Evolutionary conservation across 768 basidiomycete species (phyloP), one percentile per base, ranked within the genome.

Genomic region (Boletus sp.): DNA sequence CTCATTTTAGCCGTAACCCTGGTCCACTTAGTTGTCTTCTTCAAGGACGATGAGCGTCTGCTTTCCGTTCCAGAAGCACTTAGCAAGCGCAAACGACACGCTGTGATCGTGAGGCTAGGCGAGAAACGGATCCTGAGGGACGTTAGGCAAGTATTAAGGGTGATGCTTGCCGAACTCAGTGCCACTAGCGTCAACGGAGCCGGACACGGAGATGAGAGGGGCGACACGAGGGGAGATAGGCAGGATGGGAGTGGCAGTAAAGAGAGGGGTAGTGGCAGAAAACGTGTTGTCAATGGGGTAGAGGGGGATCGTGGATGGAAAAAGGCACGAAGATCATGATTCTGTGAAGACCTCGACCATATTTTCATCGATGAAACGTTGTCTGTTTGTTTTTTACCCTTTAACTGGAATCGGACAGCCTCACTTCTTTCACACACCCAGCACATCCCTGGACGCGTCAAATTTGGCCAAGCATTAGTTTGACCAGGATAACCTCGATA

Each of bases 21-120:
- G 19, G 30, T 53, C n/a, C 30, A 21, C 25, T 60, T 27, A 46
- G 23, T 25, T 42, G 7, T 23, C n/a, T 34, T 35, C 19, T 2
- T 44, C 66, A 84, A 84, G 74, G 82, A 84, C 40, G 84, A 88
- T 49, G 75, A 77, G 52, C 51, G 55, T 11, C 69, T 84, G 5
- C 69, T 78, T 19, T 57, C 55, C 14, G 45, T 52, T 15, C 23
- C 38, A 8, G 52, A 53, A 8, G 53, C 51, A n/a, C 64, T 81
- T 2, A 51, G 76, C 5, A 53, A 73, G 49, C 82, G 83, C 59
- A 79, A 76, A 62, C 75, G 74, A 54, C 75, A 84, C 54, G 92
- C 93, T 1, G 65, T 86, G 8, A 72, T 88, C 43, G 90, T 93
- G 13, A 79, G 93, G 34, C 66, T 90, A 10, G 89, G 90, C 5